Evolutionary conservation across 768 basidiomycete genomes (phyloP).

Genomic region (Exsudoporus frostii): DNA sequence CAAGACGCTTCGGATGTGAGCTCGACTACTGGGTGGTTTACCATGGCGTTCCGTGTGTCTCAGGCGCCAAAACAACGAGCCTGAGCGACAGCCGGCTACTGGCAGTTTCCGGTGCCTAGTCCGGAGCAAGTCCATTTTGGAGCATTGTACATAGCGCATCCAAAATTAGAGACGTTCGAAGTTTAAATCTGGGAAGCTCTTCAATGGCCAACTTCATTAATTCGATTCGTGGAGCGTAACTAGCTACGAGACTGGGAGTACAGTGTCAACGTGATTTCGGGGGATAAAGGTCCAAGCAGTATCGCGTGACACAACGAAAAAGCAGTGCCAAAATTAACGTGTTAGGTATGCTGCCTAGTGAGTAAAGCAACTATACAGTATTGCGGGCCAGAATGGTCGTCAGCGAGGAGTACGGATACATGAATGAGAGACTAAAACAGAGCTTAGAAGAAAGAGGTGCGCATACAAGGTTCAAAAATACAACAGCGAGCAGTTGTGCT

Average conservation of each 20-base stretch:
- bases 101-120: neutral
- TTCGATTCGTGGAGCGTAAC: constrained; percentile 6
- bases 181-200: too few species aligned
- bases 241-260: constrained; percentile 7
- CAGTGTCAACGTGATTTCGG: constrained; percentile 1
- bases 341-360: constrained; percentile 25
- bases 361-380: constrained; percentile 28
- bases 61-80: neutral
- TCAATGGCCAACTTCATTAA: constrained; percentile 1
- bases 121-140: too few species aligned
- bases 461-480: constrained; percentile 18
- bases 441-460: neutral
- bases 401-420: constrained; percentile 32
- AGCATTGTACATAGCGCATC: too few species aligned
- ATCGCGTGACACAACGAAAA: constrained; percentile 4
- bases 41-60: constrained; percentile 38
- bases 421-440: constrained; percentile 5
- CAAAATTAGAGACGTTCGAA: too few species aligned
- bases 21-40: constrained; percentile 66
- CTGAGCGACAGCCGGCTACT: constrained; percentile 13
- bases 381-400: constrained; percentile 13
- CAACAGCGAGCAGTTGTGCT: constrained; percentile 5
- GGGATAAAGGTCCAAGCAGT: neutral
- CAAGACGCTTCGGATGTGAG: constrained; percentile 84
- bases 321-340: constrained; percentile 22